Conservation (phyloP, 2,329 filamentous ascomycete genomes). For the Fusarium sp. region DNA sequence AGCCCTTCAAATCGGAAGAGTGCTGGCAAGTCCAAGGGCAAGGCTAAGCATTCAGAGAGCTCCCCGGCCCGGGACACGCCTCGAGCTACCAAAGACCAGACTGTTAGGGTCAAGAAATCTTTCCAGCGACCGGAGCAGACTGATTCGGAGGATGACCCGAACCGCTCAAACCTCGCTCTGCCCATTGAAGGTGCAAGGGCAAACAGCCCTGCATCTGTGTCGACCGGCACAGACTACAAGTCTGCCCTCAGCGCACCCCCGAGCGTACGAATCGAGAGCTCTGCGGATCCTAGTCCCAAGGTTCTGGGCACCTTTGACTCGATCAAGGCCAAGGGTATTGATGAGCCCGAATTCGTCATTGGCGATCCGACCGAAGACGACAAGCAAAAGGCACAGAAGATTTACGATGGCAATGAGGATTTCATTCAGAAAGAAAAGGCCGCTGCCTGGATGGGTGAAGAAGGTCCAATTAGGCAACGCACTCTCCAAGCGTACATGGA, state of each 20-base stretch:
- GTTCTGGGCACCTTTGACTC: conserved; percentile 51
- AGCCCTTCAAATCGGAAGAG: conserved; percentile 27
- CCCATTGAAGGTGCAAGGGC: conserved; percentile 60
- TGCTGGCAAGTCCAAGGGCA: conserved; percentile 28
- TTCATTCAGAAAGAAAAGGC: conserved; percentile 85
- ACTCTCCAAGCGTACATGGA: conserved; percentile 88
- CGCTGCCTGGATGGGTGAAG: conserved; percentile 90
- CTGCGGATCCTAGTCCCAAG: conserved; percentile 58
- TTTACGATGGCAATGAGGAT: conserved; percentile 88
- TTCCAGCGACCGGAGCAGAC: conserved; percentile 45
- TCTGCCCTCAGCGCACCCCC: conserved; percentile 61
- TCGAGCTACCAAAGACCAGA: conserved; percentile 45
- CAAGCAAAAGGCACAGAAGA: conserved; percentile 82
- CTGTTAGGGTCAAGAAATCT: conserved; percentile 49
- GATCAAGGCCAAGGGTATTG: conserved; percentile 62
- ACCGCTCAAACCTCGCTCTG: conserved; percentile 57
- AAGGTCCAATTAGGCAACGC: conserved; percentile 71
- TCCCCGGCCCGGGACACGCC: conserved; percentile 25
- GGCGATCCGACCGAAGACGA: conserved; percentile 79
- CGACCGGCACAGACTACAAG: conserved; percentile 59
- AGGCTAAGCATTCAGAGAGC: conserved; percentile 26
- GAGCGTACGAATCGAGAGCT: conserved; percentile 62
- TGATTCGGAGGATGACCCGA: conserved; percentile 55
- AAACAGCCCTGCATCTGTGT: conserved; percentile 54
- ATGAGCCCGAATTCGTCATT: conserved; percentile 72